A percentile compares a stretch with the other conserved stretches of the same genome.
phyloP scores from a whole-genome alignment of 352 stramenopile species.

The Elongisporangium anandrum region DNA sequence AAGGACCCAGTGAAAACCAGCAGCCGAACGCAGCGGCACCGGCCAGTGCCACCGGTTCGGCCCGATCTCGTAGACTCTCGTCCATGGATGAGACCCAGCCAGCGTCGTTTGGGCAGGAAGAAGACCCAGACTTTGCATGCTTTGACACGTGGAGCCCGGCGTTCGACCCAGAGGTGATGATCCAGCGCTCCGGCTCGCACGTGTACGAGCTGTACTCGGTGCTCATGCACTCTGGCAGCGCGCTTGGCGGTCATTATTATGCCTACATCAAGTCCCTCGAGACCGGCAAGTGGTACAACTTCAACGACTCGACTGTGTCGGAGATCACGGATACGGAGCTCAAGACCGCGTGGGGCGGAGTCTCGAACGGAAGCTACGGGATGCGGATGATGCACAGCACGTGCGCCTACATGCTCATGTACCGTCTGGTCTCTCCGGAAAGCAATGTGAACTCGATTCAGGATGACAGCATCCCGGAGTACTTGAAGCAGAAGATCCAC shows the following conservation, averaged over 20 bases:
- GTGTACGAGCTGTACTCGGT: conserved; percentile 93
- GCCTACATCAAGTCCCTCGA: conserved; percentile 91
- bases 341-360: conserved; percentile 68
- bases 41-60: conserved; percentile 8
- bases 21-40: conserved; percentile 4
- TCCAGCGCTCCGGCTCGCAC: conserved; percentile 55
- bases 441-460: conserved; percentile 67
- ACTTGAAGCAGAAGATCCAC: conserved; percentile 59
- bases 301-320: conserved; percentile 83
- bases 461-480: conserved; percentile 56
- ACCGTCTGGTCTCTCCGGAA: conserved; percentile 62
- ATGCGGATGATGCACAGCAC: conserved; percentile 63
- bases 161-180: conserved; percentile 64
- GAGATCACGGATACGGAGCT: conserved; percentile 74
- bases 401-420: conserved; percentile 92
- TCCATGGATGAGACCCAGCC: conserved; percentile 74
- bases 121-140: conserved; percentile 11
- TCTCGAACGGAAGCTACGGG: conserved; percentile 46
- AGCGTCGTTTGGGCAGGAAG: conserved; percentile 24
- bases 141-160: conserved; percentile 68
- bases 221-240: conserved; percentile 91
- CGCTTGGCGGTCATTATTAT: conserved; percentile 91
- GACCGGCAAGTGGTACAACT: conserved; percentile 82
- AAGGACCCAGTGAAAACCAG: conserved; percentile 16
- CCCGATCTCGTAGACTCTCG: conserved; percentile 42